These are phyloP conservation scores for Alternaria brassicae DNA, from an alignment of 2,329 filamentous ascomycete species.

Conservation along the genomic window DNA sequence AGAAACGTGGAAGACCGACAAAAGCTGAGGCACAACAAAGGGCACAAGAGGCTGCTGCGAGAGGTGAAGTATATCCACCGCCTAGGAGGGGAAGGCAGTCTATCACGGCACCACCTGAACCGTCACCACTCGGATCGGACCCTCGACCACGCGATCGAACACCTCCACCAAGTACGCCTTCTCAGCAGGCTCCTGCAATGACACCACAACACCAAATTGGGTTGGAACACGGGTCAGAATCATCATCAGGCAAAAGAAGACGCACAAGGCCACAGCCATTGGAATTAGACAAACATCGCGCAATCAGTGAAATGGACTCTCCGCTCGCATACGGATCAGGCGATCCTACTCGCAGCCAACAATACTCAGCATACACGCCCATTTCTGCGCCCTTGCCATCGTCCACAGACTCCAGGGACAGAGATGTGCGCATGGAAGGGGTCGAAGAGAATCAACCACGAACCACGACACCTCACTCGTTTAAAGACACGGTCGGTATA, in stretches of 20 bases:
- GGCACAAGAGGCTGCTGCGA: slow-evolving; percentile 51
- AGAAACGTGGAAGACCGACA: slow-evolving; percentile 58
- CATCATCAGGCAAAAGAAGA: slow-evolving; percentile 48
- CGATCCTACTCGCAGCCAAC: slow-evolving; percentile 36
- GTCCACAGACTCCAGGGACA: slow-evolving; percentile 42
- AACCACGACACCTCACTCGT: slow-evolving; percentile 52
- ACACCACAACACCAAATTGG: slow-evolving; percentile 42
- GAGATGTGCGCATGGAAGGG: slow-evolving; percentile 49
- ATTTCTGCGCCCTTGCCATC: slow-evolving; percentile 47
- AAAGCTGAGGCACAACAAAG: slow-evolving; percentile 57
- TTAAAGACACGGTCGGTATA: slow-evolving; percentile 55
- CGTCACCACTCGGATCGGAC: slow-evolving; percentile 32
- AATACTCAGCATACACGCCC: slow-evolving; percentile 46
- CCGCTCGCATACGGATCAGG: slow-evolving; percentile 40
- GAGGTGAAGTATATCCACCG: slow-evolving; percentile 51
- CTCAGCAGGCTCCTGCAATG: slow-evolving; percentile 27
- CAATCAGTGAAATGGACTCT: slow-evolving; percentile 40
- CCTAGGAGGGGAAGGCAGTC: slow-evolving; percentile 45
- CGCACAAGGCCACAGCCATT: slow-evolving; percentile 42
- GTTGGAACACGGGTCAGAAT: slow-evolving; percentile 39
- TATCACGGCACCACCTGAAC: slow-evolving; percentile 36
- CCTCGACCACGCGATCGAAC: slow-evolving; percentile 35
- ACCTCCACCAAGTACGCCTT: slow-evolving; percentile 34
- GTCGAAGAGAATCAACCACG: slow-evolving; percentile 49
- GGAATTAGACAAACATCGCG: slow-evolving; percentile 42